Base-by-base conservation (phyloP, 108 stramenopile species). In the Nitzschia palea region DNA sequence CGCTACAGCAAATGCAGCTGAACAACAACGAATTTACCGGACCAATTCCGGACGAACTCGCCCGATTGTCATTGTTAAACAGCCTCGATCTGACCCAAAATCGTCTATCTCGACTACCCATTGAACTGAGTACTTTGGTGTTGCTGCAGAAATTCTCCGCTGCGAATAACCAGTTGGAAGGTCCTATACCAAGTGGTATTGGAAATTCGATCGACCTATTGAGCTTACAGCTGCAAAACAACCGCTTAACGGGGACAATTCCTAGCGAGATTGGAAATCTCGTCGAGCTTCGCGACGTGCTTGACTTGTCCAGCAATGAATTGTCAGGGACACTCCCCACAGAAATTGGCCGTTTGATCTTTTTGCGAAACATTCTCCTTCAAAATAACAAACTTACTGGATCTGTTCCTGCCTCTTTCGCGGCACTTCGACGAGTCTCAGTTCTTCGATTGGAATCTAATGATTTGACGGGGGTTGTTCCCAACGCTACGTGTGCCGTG, bases 21-120 rank as follows among this genome's bases (percentile, higher is more conserved):
- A 45, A 67, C 5, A 56, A 59, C 47, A 86, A 86, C 65, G 55
- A 59, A n/a, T 50, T 86, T 47, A 44, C 59, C 4, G 78, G 82
- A 17, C 18, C 36, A 20, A 73, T 84, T 9, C 86, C 86, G 8
- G 12, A 69, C 17, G 76, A 78, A 63, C 1, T 87, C 0, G 86
- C 79, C 0, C 31, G 60, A 36, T 44, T 74, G 56, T 0, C 47
- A 0, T 60, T 60, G 12, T 42, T 81, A 31, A 59, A 70, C 33
- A 56, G 65, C 36, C 20, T 85, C 22, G 68, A 76, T 37, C 69
- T 83, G 67, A 76, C 72, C 44, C 17, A 23, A 30, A 68, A 68
- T 35, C 40, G 17, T 10, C 44, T 68, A 14, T 62, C 77, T 6
- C 20, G 12, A 3, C 32, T 83, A 25, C 81, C 85, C 2, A 47